A percentile compares a stretch with the other conserved stretches of the same genome.
Conservation (phyloP, 2,329 filamentous ascomycete species). For the Fusarium acutatum region DNA sequence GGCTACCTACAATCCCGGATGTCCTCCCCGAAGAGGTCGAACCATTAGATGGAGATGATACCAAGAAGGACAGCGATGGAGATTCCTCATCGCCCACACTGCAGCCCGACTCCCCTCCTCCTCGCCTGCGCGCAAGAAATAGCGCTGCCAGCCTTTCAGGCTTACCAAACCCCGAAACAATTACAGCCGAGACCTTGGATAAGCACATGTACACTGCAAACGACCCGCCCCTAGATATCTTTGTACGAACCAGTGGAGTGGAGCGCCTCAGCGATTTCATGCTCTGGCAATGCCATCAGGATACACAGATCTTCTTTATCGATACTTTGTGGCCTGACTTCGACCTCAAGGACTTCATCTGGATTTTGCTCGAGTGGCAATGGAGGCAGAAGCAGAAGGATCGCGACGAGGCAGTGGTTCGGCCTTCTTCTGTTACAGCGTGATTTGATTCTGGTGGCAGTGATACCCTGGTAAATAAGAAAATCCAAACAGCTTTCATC, state of each 20-base stretch:
- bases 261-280: conserved; percentile 95
- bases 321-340: conserved; percentile 97
- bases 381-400: conserved; percentile 69
- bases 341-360: conserved; percentile 90
- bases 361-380: conserved; percentile 91
- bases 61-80: conserved; percentile 57
- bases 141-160: conserved; percentile 49
- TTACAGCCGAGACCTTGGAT: conserved; percentile 82
- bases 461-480: conserved; percentile 38
- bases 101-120: conserved; percentile 62
- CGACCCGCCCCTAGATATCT: conserved; percentile 87
- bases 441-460: conserved; percentile 30
- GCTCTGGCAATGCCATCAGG: conserved; percentile 96
- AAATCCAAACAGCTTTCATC: conserved; percentile 9
- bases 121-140: conserved; percentile 46
- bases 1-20: conserved; percentile 60
- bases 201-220: conserved; percentile 88
- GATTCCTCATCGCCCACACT: conserved; percentile 70
- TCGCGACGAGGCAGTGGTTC: conserved; percentile 57
- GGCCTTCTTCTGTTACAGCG: conserved; percentile 39
- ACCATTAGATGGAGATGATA: conserved; percentile 55
- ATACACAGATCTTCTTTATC: conserved; percentile 92
- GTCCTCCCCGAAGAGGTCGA: conserved; percentile 52
- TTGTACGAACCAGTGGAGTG: conserved; percentile 92
- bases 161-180: conserved; percentile 80